Evolutionary conservation across 345 rosid species (phyloP).

Genomic region (Salix udensis): DNA sequence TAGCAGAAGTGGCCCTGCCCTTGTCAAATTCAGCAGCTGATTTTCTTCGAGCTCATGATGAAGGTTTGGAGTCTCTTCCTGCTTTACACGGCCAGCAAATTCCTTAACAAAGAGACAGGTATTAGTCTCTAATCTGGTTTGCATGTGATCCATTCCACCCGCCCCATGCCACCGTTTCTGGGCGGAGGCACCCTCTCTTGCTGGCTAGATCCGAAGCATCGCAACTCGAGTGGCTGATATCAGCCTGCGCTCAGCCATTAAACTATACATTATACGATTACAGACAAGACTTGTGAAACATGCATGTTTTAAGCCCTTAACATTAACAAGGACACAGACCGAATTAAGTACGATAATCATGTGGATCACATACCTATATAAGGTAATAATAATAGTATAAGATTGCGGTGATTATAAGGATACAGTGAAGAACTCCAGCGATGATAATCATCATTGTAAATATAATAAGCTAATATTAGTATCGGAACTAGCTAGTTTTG

Average conservation of each 20-base stretch:
- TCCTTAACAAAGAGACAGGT: neutral
- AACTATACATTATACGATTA: too few species aligned
- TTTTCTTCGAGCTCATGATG: neutral
- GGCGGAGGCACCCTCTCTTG: neutral
- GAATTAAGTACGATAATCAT: neutral
- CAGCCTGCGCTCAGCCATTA: too few species aligned
- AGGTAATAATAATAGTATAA: neutral
- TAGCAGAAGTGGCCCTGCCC: constrained; percentile 2
- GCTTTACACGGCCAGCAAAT: neutral
- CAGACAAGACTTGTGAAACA: neutral
- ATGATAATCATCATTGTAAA: neutral
- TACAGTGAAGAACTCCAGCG: neutral
- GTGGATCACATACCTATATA: neutral
- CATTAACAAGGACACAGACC: neutral
- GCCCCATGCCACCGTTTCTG: neutral
- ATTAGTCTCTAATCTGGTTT: neutral
- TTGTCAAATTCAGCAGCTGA: neutral
- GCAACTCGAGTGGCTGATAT: neutral
- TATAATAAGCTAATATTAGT: neutral
- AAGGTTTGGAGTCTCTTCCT: neutral
- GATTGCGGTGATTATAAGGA: neutral
- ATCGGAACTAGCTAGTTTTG: neutral
- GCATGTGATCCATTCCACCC: neutral
- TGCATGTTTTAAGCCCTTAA: neutral
- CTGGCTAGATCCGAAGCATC: neutral